A percentile compares a stretch with the other conserved stretches of the same genome.
phyloP scores from a whole-genome alignment of 2,329 filamentous ascomycete genomes.

The Xylariaceae sp. region DNA sequence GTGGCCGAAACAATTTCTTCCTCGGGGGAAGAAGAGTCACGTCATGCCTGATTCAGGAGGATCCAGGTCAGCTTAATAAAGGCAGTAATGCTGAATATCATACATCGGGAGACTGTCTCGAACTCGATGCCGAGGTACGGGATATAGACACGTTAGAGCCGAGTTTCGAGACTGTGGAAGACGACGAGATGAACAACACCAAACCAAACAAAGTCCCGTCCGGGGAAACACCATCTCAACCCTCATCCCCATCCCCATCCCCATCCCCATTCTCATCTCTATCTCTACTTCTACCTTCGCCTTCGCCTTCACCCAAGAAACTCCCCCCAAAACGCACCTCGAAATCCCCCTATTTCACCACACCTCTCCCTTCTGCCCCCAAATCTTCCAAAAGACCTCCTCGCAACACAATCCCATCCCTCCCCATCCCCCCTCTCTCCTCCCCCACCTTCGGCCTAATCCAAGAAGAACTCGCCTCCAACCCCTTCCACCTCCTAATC shows the following conservation, averaged over 20 bases:
- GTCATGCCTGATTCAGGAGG: neutral
- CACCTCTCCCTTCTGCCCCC: neutral
- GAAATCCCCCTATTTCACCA: slow-evolving; percentile 34
- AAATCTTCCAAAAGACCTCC: slow-evolving; percentile 30
- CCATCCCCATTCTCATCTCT: too few species aligned
- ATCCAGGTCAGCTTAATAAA: too few species aligned
- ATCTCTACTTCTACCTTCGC: too few species aligned
- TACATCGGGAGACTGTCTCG: too few species aligned
- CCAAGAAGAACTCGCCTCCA: slow-evolving; percentile 69
- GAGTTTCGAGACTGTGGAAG: neutral
- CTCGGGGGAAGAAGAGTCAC: neutral
- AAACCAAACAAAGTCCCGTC: neutral
- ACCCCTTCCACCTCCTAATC: slow-evolving; percentile 75
- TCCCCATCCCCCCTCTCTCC: slow-evolving; percentile 63
- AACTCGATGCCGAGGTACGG: neutral
- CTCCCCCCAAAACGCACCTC: slow-evolving; percentile 25
- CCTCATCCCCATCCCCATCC: neutral
- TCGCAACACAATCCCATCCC: slow-evolving; percentile 45
- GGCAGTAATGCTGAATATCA: too few species aligned
- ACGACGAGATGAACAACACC: neutral
- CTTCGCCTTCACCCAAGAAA: neutral
- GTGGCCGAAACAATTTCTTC: neutral
- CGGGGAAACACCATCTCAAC: neutral
- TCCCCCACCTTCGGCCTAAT: slow-evolving; percentile 67
- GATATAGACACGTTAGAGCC: neutral